phyloP scores from a whole-genome alignment of 257 asterid species.

The Plantago elongata region DNA sequence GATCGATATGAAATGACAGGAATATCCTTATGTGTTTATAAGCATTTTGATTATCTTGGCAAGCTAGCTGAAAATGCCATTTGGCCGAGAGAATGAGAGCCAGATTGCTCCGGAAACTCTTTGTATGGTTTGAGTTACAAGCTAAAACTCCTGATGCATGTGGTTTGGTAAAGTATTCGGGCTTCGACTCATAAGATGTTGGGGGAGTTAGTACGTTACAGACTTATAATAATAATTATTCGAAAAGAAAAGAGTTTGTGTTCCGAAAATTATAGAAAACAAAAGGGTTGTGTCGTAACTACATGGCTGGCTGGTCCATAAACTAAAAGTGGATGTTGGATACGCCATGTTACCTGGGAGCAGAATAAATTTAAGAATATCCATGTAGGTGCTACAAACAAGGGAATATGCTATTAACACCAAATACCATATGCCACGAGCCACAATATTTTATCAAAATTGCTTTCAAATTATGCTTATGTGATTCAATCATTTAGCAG shows the following conservation, averaged over 20 bases:
- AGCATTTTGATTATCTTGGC: too few relatives aligned
- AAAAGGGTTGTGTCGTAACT: constrained; percentile 8
- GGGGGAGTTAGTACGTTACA: too few relatives aligned
- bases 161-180: too few relatives aligned
- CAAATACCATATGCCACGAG: constrained; percentile 23
- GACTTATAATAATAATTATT: too few relatives aligned
- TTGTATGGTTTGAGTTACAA: too few relatives aligned
- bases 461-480: background rate
- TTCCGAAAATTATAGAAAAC: background rate
- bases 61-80: background rate
- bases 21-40: constrained; percentile 15
- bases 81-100: background rate
- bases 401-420: constrained; percentile 47
- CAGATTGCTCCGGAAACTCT: too few relatives aligned
- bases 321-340: background rate
- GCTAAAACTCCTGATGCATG: too few relatives aligned
- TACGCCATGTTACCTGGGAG: constrained; percentile 8
- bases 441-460: background rate
- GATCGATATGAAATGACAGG: constrained; percentile 18
- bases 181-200: too few relatives aligned
- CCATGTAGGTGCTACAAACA: constrained; percentile 27
- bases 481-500: constrained; percentile 11
- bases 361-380: constrained; percentile 48
- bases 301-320: background rate
- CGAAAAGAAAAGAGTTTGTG: too few relatives aligned